Percentiles rank a stretch among this genome's conserved stretches.
phyloP scores from a whole-genome alignment of 108 stramenopile species.

The Poteriospumella lacustris region DNA sequence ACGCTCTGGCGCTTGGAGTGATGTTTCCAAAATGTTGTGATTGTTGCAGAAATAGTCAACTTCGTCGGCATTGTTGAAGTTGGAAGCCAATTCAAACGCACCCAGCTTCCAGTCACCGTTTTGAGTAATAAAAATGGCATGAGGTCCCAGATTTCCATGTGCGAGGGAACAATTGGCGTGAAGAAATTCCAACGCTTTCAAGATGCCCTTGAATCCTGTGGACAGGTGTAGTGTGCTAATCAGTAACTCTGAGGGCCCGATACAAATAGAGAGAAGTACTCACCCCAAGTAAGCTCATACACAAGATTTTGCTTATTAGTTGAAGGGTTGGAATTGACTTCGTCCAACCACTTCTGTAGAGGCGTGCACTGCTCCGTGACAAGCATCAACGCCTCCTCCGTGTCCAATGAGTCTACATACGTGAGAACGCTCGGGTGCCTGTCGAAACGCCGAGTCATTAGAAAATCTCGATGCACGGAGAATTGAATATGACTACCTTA shows the following conservation, averaged over 20 bases:
- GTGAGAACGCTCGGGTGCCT: slow-evolving; percentile 10
- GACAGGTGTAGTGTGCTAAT: no score
- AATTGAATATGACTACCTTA: not conserved
- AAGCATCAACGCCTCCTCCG: not conserved
- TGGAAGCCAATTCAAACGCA: not conserved
- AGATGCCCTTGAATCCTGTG: slow-evolving; percentile 19
- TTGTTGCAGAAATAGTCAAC: not conserved
- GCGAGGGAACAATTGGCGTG: not conserved
- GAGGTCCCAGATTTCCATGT: not conserved
- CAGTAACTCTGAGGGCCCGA: no score
- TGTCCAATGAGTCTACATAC: not conserved
- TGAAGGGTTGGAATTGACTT: not conserved
- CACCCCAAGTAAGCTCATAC: slow-evolving; percentile 9
- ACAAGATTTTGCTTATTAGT: not conserved
- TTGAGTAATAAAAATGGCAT: slow-evolving; percentile 5
- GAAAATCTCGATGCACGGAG: not conserved
- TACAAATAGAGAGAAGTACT: no score
- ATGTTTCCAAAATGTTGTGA: not conserved
- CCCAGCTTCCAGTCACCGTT: slow-evolving; percentile 24
- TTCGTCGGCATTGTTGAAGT: not conserved
- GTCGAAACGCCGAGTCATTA: not conserved
- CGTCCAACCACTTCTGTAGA: not conserved
- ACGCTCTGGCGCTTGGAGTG: not conserved
- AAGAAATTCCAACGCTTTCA: slow-evolving; percentile 16
- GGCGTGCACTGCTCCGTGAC: slow-evolving; percentile 6